phyloP scores from a whole-genome alignment of 495 filamentous ascomycete species.

The Hypomontagnella monticulosa region DNA sequence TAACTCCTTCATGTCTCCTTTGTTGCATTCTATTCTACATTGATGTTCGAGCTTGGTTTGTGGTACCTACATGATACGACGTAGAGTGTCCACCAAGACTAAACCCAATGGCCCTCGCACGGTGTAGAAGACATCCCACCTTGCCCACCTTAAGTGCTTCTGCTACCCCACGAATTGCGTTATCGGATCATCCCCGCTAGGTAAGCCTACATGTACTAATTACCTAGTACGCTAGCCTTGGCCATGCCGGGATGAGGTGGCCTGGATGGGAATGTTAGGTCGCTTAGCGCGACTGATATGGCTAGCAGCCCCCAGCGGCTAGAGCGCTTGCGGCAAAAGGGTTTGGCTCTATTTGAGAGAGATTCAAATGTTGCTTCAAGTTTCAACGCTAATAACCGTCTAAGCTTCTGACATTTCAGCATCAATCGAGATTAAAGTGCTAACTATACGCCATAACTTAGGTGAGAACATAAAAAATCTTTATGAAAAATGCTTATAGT shows the following conservation, averaged over 20 bases:
- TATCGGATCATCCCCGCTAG: slow-evolving; percentile 32
- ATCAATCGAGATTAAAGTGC: no score
- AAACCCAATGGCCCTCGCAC: slow-evolving; percentile 7
- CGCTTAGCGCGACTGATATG: slow-evolving; percentile 18
- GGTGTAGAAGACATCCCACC: slow-evolving; percentile 24
- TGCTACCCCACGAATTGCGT: slow-evolving; percentile 43
- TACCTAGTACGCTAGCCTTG: background rate
- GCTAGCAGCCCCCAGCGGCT: slow-evolving; percentile 9
- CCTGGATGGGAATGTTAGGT: background rate
- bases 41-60: background rate
- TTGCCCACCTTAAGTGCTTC: slow-evolving; percentile 28
- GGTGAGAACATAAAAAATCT: no score
- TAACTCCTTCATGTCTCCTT: background rate
- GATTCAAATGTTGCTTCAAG: background rate
- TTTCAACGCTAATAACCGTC: no score
- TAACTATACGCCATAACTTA: no score
- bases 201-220: no score
- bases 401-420: no score
- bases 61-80: background rate
- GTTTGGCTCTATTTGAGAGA: background rate
- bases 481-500: no score
- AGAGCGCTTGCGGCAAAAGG: slow-evolving; percentile 25
- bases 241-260: background rate
- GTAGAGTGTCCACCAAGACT: no score
- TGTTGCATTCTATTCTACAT: background rate